phyloP scores from a whole-genome alignment of 2,329 filamentous ascomycete genomes.

The Trichoderma brevicompactum region DNA sequence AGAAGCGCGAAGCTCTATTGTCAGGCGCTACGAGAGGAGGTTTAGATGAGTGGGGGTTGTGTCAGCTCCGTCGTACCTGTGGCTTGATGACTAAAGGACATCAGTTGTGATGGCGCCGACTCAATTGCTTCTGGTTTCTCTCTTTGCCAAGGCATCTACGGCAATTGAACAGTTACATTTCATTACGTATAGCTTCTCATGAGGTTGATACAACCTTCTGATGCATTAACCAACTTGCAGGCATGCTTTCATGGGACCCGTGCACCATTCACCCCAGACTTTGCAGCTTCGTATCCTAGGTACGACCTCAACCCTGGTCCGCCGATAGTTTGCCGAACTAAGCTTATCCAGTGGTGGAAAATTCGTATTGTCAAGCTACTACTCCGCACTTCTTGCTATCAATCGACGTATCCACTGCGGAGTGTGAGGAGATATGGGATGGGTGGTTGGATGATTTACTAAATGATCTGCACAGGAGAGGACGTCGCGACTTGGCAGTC shows the following conservation, averaged over 20 bases:
- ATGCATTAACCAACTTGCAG: not conserved
- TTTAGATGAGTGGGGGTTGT: slow-evolving; percentile 5
- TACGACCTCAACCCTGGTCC: not conserved
- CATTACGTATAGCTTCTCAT: not conserved
- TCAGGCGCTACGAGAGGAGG: slow-evolving; percentile 5
- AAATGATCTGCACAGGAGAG: not conserved
- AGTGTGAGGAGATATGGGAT: not conserved
- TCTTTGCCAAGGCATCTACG: not conserved
- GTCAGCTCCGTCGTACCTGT: not conserved
- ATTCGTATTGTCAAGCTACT: slow-evolving; percentile 4
- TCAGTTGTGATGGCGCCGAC: too few species aligned
- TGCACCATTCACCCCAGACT: slow-evolving; percentile 5
- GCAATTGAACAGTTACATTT: not conserved
- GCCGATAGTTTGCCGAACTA: slow-evolving; percentile 13
- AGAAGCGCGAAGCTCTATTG: not conserved
- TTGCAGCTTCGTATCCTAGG: slow-evolving; percentile 19
- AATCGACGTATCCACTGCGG: slow-evolving; percentile 9
- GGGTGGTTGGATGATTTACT: not conserved
- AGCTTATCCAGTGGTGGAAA: slow-evolving; percentile 29
- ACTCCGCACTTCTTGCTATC: slow-evolving; percentile 18
- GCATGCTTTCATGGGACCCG: not conserved
- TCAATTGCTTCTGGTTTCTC: not conserved
- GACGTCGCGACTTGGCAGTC: not conserved
- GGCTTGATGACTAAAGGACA: slow-evolving; percentile 5
- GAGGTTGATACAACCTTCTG: not conserved